Base-by-base conservation (phyloP, 495 filamentous ascomycete species). In the Aspergillus cristatus region DNA sequence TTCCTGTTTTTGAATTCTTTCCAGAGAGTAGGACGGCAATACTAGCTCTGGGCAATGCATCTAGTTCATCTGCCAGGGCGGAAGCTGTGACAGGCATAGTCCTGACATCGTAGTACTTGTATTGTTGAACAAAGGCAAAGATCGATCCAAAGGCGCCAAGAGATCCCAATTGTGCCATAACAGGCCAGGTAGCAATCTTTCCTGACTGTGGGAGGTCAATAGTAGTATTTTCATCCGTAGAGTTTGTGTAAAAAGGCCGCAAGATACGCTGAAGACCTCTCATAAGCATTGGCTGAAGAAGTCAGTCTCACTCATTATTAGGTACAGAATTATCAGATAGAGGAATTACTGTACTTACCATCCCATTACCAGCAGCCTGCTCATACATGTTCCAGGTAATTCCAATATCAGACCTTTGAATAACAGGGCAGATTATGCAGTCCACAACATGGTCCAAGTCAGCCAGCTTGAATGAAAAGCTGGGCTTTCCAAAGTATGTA, bases 371-470 rank as follows among this genome's bases (percentile, higher is more conserved):
- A 30, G n/a, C 13, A 14, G 28, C 28, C 28, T 30, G 11, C 28
- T 30, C 28, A 30, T 6, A 30, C 28, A 30, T 30, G 13, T 30
- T 11, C 28, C 28, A 30, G 28, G 28, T 30, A 30, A 30, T 14
- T 3, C 28, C 28, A 30, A 12, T 30, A 30, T 30, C 28, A n/a
- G 28, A n/a, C 5, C n/a, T 30, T n/a, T 30, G 28, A 14, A 30
- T 14, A 30, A 30, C 28, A 30, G 28, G 43, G 2, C 46, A 44
- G 24, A 42, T 31, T 14, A 54, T 26, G 3, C 41, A 41, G 13
- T 37, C 18, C 10, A 47, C 51, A 11, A 50, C 47, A 32, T 43
- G 38, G 14, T 41, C 38, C 24, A 45, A 51, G 4, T 39, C 31
- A 7, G 29, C 18, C 14, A 25, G 11, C 28, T 46, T 37, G 6